Percentiles rank a stretch among this genome's conserved stretches.
Evolutionary conservation across 352 stramenopile genomes (phyloP).

Genomic region (Pythium periplocum): DNA sequence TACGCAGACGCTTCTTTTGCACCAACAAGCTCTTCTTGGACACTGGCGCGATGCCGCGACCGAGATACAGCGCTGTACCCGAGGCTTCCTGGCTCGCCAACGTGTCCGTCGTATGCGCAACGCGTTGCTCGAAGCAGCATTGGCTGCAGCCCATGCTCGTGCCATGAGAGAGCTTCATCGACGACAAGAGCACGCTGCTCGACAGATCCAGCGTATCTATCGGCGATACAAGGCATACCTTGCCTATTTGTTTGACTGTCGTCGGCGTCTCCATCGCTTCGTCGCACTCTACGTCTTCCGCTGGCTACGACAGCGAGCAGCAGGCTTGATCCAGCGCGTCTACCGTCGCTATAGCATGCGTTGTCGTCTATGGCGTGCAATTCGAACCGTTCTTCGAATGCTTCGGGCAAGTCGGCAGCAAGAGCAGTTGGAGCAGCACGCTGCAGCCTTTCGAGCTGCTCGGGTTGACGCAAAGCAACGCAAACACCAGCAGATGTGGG

Average conservation of each 20-base stretch:
- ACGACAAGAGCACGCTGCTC: conserved; percentile 19
- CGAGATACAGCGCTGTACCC: conserved; percentile 28
- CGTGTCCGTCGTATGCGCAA: conserved; percentile 25
- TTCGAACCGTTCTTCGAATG: conserved; percentile 23
- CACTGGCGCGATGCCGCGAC: conserved; percentile 38
- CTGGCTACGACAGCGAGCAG: conserved; percentile 21
- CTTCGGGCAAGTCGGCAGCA: conserved; percentile 21
- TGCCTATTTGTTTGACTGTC: conserved; percentile 18
- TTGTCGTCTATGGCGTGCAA: conserved; percentile 13
- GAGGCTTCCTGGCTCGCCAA: conserved; percentile 30
- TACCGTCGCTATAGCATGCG: conserved; percentile 33
- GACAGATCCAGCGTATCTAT: conserved; percentile 32
- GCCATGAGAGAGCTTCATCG: conserved; percentile 16
- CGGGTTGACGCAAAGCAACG: conserved; percentile 9
- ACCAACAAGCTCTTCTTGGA: conserved; percentile 30
- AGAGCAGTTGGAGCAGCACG: conserved; percentile 22
- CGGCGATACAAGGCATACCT: conserved; percentile 19
- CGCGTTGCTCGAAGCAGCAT: conserved; percentile 21
- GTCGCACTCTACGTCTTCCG: conserved; percentile 31
- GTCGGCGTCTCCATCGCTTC: conserved; percentile 22
- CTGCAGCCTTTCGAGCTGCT: conserved; percentile 20
- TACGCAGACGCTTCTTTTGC: conserved; percentile 22
- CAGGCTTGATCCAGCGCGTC: conserved; percentile 26
- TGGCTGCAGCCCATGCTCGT: conserved; percentile 14
- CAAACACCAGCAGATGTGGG: conserved; percentile 2